phyloP scores from a whole-genome alignment of 2,329 filamentous ascomycete genomes.

The Calonectria multiphialidica region DNA sequence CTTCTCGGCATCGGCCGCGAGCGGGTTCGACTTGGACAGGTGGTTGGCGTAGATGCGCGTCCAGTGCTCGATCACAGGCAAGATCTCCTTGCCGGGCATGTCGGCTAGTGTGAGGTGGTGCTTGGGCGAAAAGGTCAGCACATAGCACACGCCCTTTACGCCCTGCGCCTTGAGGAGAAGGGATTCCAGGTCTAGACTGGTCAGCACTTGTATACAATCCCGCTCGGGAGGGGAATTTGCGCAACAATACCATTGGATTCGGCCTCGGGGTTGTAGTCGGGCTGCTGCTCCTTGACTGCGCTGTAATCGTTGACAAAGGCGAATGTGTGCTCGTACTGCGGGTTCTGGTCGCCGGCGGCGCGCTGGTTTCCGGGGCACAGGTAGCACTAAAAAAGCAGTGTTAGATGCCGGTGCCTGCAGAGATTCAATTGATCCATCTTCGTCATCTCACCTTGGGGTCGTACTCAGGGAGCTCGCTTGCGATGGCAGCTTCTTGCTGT shows the following conservation, averaged over 20 bases:
- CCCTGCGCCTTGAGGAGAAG: constrained; percentile 85
- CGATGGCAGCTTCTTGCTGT: constrained; percentile 79
- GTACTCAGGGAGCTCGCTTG: constrained; percentile 79
- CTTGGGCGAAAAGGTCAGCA: constrained; percentile 91
- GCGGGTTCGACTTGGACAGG: constrained; percentile 77
- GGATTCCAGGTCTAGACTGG: constrained; percentile 73
- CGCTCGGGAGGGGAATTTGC: not conserved
- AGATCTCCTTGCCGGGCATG: constrained; percentile 80
- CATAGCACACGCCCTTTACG: constrained; percentile 96
- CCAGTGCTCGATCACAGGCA: constrained; percentile 91
- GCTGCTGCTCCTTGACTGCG: constrained; percentile 93
- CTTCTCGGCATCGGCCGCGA: constrained; percentile 58
- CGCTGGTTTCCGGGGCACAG: constrained; percentile 92
- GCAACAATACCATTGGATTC: constrained; percentile 50
- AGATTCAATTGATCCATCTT: constrained; percentile 27
- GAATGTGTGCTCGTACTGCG: constrained; percentile 87
- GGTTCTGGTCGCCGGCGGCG: constrained; percentile 88
- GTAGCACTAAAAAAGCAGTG: constrained; percentile 76
- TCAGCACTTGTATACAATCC: constrained; percentile 16
- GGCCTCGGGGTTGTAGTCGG: constrained; percentile 72
- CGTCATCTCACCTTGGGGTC: constrained; percentile 72
- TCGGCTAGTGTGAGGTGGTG: constrained; percentile 96
- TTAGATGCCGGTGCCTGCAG: constrained; percentile 20
- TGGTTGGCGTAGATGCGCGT: constrained; percentile 89
- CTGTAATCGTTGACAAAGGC: constrained; percentile 98